These are phyloP conservation scores for Cryphonectria nitschkei DNA, from an alignment of 2,329 filamentous ascomycete species.

Conservation along the genomic window DNA sequence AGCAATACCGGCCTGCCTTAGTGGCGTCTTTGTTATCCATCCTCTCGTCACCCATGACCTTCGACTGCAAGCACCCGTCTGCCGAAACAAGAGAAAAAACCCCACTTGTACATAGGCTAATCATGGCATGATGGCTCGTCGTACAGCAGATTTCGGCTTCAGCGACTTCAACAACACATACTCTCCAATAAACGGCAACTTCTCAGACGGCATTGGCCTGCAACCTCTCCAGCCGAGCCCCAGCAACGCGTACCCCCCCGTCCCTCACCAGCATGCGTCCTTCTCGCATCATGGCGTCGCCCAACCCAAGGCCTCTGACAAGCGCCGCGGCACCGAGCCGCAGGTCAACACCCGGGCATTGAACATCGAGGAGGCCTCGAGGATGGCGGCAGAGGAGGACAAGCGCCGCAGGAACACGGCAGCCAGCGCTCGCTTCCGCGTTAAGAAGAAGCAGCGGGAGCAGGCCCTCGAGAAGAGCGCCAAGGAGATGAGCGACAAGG, in stretches of 20 bases:
- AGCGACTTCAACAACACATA: constrained; percentile 58
- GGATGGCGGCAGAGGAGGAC: constrained; percentile 81
- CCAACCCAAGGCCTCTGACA: constrained; percentile 43
- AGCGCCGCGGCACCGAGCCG: constrained; percentile 50
- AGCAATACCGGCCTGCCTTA: constrained; percentile 5
- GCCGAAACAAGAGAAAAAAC: neutral
- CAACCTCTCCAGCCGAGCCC: constrained; percentile 57
- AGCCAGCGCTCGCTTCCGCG: constrained; percentile 83
- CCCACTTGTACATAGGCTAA: constrained; percentile 40
- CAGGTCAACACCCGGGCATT: constrained; percentile 49
- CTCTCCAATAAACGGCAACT: constrained; percentile 52
- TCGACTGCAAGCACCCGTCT: neutral
- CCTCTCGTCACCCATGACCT: constrained; percentile 6
- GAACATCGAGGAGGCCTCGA: constrained; percentile 71
- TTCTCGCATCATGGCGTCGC: constrained; percentile 35
- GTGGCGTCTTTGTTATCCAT: constrained; percentile 20
- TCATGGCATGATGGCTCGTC: constrained; percentile 49
- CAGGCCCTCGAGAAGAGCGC: constrained; percentile 80
- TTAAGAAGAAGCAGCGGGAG: constrained; percentile 96
- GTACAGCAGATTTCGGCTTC: constrained; percentile 59
- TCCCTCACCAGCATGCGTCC: constrained; percentile 40
- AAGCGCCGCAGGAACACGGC: constrained; percentile 89
- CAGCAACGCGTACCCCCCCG: constrained; percentile 49
- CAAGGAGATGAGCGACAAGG: constrained; percentile 83
- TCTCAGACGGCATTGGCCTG: constrained; percentile 47